Evolutionary conservation across 768 basidiomycete genomes (phyloP).

Genomic region (Leucosporidium creatinivorum): DNA sequence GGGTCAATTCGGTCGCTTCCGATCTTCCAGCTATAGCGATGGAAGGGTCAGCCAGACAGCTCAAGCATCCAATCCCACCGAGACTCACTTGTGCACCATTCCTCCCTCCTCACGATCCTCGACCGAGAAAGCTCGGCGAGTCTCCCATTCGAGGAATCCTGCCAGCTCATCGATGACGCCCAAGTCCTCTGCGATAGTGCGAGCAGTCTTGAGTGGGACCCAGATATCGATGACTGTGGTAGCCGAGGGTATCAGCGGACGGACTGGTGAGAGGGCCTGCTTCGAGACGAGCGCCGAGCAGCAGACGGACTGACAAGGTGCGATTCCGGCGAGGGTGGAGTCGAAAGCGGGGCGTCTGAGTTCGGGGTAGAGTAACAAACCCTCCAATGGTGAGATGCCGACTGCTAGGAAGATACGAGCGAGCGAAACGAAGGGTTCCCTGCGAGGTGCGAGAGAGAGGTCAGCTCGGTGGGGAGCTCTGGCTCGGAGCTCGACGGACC

Average conservation of each 20-base stretch:
- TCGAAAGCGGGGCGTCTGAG: conserved; percentile 7
- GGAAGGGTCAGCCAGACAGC: neutral
- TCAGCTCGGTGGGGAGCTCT: no score
- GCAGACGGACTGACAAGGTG: conserved; percentile 7
- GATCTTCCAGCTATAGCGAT: conserved; percentile 23
- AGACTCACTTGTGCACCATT: neutral
- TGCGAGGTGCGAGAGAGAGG: neutral
- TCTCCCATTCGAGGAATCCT: conserved; percentile 19
- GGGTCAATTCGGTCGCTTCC: conserved; percentile 4
- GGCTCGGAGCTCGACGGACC: neutral
- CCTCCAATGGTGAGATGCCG: conserved; percentile 15
- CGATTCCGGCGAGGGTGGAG: conserved; percentile 15
- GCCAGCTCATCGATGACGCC: conserved; percentile 13
- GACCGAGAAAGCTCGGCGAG: conserved; percentile 19
- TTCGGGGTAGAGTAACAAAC: conserved; percentile 3
- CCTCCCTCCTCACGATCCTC: conserved; percentile 30
- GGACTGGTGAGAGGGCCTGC: no score
- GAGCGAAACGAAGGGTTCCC: conserved; percentile 29
- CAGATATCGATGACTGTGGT: conserved; percentile 23
- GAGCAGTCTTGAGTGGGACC: conserved; percentile 10
- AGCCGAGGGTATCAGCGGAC: neutral
- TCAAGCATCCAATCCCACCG: no score
- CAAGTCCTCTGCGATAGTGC: conserved; percentile 7
- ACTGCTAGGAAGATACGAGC: conserved; percentile 16
- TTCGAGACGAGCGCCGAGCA: neutral